Evolutionary conservation across 768 basidiomycete genomes (phyloP), one percentile per base, ranked within the genome.

Genomic region (Sarcomyxa edulis): DNA sequence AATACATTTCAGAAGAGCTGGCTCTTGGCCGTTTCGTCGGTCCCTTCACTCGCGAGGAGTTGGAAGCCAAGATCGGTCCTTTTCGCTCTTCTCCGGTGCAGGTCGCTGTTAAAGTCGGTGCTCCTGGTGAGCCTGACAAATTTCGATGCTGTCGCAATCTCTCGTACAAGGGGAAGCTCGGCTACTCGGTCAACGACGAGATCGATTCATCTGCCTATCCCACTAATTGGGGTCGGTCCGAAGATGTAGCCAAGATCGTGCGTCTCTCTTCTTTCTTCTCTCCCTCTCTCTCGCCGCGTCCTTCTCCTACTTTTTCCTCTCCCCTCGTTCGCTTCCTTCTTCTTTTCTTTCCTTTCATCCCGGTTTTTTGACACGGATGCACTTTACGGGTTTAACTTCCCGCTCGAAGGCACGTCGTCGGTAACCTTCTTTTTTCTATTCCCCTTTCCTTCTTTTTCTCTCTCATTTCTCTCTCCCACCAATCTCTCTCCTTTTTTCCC

Each of bases 1-100:
- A 48, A n/a, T 55, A 53, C 22, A 16, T 55, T 6, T 21, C 23
- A 6, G 34, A 29, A 2, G 48, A 55, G 37, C 25, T 51, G 6
- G 29, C 8, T 6, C 39, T 23, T 0, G 21, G 35, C 1, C 30
- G 51, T 6, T 41, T 52, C 35, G 44, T 42, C 6, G 52, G 54
- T n/a, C 54, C 54, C 0, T 54, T 48, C 38, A 29, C 50, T 4
- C 41, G 19, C 19, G 15, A 7, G 14, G 35, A 53, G 24, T 32
- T 54, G 5, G 54, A 59, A 29, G 16, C 7, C 1, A 45, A 57
- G 1, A 46, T 62, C 14, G 51, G 59, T 1, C 49, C 51, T 6
- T 59, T 57, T 30, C 42, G 37, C 16, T 43, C 47, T 1, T 52
- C 57, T 4, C 57, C 58, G 8, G 32, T 45, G 12, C 18, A 23